Percentiles rank a stretch among this genome's conserved stretches.
Evolutionary conservation across 257 asterid genomes (phyloP).

Genomic region (Gentiana dahurica): DNA sequence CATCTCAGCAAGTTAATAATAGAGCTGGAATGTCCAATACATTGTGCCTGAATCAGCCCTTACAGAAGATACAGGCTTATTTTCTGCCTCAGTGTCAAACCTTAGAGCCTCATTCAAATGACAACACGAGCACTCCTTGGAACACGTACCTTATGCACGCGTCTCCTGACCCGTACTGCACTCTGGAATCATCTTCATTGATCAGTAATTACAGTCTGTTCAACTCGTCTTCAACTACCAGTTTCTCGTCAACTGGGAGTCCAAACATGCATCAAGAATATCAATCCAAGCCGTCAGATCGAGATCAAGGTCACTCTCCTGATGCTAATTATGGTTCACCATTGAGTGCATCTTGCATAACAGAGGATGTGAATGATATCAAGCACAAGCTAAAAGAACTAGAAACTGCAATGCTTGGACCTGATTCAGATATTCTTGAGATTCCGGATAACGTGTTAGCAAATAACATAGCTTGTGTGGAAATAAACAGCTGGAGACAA

Average conservation of each 20-base stretch:
- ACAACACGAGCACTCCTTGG: slow-evolving; percentile 17
- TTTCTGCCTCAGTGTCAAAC: slow-evolving; percentile 33
- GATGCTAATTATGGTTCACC: slow-evolving; percentile 39
- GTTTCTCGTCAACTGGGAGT: slow-evolving; percentile 46
- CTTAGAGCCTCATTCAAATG: slow-evolving; percentile 26
- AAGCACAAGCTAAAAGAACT: slow-evolving; percentile 63
- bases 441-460: slow-evolving; percentile 14
- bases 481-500: slow-evolving; percentile 58
- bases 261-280: slow-evolving; percentile 41
- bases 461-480: slow-evolving; percentile 22
- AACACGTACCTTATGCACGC: slow-evolving; percentile 25
- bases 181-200: slow-evolving; percentile 61
- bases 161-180: slow-evolving; percentile 34
- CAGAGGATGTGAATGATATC: slow-evolving; percentile 36
- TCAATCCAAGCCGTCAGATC: slow-evolving; percentile 17
- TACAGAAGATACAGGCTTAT: slow-evolving; percentile 35
- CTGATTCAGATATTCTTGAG: slow-evolving; percentile 47
- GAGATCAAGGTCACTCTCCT: slow-evolving; percentile 14
- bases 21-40: slow-evolving; percentile 36
- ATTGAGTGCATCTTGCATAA: slow-evolving; percentile 33
- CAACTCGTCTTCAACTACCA: slow-evolving; percentile 34
- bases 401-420: slow-evolving; percentile 70
- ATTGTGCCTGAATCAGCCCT: slow-evolving; percentile 29
- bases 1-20: slow-evolving; percentile 26
- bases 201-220: slow-evolving; percentile 11